Evolutionary conservation across 2,329 filamentous ascomycete genomes (phyloP).

Genomic region (Talaromyces islandicus): DNA sequence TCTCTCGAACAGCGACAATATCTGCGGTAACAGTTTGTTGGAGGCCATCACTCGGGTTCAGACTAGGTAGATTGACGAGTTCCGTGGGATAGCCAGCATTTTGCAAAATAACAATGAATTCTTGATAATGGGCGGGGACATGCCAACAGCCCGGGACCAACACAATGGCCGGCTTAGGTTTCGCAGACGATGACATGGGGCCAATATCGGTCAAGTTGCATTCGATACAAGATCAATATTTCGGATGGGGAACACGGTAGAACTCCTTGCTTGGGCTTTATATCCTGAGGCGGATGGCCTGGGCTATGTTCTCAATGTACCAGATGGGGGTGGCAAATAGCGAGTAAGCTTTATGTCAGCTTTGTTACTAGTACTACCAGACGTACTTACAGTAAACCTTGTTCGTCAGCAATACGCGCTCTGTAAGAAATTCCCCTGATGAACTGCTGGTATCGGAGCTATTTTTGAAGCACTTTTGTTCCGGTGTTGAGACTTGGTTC

Average conservation of each 20-base stretch:
- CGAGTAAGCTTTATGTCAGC: too few species aligned
- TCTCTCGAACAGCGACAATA: conserved; percentile 18
- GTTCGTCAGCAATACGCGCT: too few species aligned
- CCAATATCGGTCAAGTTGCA: conserved; percentile 13
- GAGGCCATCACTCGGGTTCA: conserved; percentile 2
- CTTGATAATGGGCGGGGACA: conserved; percentile 20
- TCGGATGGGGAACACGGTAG: too few species aligned
- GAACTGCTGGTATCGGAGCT: too few species aligned
- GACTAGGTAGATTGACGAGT: conserved; percentile 10
- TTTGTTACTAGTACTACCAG: too few species aligned
- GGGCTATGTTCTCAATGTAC: too few species aligned
- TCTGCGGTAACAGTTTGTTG: conserved; percentile 19
- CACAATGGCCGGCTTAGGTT: conserved; percentile 28
- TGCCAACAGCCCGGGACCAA: conserved; percentile 35
- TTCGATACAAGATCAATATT: too few species aligned
- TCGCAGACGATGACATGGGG: neutral
- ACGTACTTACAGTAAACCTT: too few species aligned
- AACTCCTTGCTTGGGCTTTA: too few species aligned
- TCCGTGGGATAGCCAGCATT: conserved; percentile 22
- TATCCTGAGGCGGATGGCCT: too few species aligned
- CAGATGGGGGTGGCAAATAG: too few species aligned
- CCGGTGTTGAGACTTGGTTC: neutral
- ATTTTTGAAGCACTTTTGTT: neutral
- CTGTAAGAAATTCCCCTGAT: too few species aligned
- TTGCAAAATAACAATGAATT: conserved; percentile 22